These are phyloP conservation scores for Sherardia arvensis DNA, from an alignment of 257 asterid species.

Conservation along the genomic window DNA sequence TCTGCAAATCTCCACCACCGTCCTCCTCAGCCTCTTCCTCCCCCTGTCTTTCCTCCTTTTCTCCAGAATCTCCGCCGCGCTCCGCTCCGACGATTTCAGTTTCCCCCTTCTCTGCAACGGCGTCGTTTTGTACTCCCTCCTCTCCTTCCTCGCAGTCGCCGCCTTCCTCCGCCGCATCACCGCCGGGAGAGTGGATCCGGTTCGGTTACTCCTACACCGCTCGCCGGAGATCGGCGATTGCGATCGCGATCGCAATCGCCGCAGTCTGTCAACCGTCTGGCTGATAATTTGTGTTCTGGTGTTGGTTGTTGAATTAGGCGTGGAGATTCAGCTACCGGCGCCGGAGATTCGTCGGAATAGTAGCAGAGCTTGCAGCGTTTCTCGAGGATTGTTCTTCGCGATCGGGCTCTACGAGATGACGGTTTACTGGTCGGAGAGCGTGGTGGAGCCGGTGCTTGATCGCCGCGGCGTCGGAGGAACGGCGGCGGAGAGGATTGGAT, in stretches of 20 bases:
- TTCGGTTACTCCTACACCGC: neutral
- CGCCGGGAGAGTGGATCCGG: neutral
- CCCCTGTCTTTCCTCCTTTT: constrained; percentile 4
- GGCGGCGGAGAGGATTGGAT: neutral
- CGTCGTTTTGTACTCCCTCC: neutral
- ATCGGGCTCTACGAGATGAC: neutral
- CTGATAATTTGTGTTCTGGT: neutral
- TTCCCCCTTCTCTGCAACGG: neutral
- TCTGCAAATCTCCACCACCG: neutral
- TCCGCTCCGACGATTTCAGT: neutral
- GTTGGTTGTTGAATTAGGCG: neutral
- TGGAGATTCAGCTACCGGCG: neutral
- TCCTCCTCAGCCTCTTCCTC: constrained; percentile 5
- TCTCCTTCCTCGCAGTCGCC: neutral
- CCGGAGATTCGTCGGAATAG: neutral
- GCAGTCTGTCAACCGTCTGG: neutral
- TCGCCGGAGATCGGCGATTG: no score
- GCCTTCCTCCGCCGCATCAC: constrained; percentile 1
- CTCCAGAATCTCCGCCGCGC: neutral
- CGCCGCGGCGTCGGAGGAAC: neutral
- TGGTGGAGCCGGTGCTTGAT: neutral
- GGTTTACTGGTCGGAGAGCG: neutral
- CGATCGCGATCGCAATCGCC: no score
- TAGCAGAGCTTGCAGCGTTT: no score
- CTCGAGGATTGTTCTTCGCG: neutral